Evolutionary conservation across 192 early-diverging fungal species (phyloP).

Genomic region (Umbelopsis vinacea): DNA sequence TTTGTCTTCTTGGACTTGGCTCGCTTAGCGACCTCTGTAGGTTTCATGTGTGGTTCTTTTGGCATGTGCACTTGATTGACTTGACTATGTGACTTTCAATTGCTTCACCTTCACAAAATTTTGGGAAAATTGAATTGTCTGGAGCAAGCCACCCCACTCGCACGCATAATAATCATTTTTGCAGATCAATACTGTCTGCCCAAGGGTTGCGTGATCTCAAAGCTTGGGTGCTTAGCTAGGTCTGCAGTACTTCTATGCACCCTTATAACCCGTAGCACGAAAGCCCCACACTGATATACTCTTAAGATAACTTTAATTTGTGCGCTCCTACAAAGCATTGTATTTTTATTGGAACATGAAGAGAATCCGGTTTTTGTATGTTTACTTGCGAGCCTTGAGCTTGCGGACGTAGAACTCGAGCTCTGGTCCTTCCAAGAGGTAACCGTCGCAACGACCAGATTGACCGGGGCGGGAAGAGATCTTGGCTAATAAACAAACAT

Average conservation of each 20-base stretch:
- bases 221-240: too few species aligned
- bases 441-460: slow-evolving; percentile 96
- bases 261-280: too few species aligned
- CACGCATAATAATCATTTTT: background rate
- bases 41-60: slow-evolving; percentile 28
- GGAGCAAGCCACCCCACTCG: slow-evolving; percentile 10
- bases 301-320: background rate
- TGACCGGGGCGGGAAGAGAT: slow-evolving; percentile 97
- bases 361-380: slow-evolving; percentile 13
- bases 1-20: slow-evolving; percentile 12
- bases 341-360: slow-evolving; percentile 20
- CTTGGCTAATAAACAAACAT: slow-evolving; percentile 83
- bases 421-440: slow-evolving; percentile 99
- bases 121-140: background rate
- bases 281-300: background rate
- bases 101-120: background rate
- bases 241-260: too few species aligned
- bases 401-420: slow-evolving; percentile 97
- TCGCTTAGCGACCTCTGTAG: slow-evolving; percentile 17
- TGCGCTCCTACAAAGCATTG: slow-evolving; percentile 23
- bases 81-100: background rate
- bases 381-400: slow-evolving; percentile 59
- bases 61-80: slow-evolving; percentile 31
- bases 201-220: too few species aligned
- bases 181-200: too few species aligned